These are phyloP conservation scores for Yarrowia keelungensis DNA, from an alignment of 805 yeast genomes.

Conservation along the genomic window DNA sequence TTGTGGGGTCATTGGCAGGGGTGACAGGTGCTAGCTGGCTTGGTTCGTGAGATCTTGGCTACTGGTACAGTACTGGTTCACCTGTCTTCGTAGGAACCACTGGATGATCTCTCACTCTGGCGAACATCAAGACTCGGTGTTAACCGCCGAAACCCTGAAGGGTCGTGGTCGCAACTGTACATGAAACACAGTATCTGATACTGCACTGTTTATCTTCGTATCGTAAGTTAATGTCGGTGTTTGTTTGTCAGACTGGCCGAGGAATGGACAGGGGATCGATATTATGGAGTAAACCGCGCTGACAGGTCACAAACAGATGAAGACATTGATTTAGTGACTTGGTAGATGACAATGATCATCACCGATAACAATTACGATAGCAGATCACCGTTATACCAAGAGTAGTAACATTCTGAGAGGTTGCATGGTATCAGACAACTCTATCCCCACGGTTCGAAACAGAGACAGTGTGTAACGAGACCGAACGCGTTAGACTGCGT, in stretches of 20 bases:
- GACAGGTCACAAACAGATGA: neutral
- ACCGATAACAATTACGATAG: too few relatives aligned
- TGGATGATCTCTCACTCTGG: too few relatives aligned
- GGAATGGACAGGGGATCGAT: neutral
- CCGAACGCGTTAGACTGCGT: neutral
- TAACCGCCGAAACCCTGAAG: neutral
- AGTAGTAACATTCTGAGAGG: too few relatives aligned
- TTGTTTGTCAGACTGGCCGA: neutral
- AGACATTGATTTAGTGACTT: neutral
- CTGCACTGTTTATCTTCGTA: neutral
- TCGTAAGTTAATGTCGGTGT: conserved; percentile 3
- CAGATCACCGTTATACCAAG: too few relatives aligned
- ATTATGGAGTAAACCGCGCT: neutral
- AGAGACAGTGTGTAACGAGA: neutral
- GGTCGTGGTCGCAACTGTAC: neutral
- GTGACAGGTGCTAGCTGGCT: neutral
- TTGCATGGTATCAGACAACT: too few relatives aligned
- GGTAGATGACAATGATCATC: neutral
- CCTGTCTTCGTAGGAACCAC: too few relatives aligned
- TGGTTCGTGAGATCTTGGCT: neutral
- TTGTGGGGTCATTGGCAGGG: neutral
- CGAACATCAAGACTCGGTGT: neutral
- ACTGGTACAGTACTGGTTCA: too few relatives aligned
- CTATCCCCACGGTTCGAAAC: too few relatives aligned
- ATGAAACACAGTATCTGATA: conserved; percentile 8